phyloP scores from a whole-genome alignment of 2,329 filamentous ascomycete species.

The Colletotrichum eremochloae region DNA sequence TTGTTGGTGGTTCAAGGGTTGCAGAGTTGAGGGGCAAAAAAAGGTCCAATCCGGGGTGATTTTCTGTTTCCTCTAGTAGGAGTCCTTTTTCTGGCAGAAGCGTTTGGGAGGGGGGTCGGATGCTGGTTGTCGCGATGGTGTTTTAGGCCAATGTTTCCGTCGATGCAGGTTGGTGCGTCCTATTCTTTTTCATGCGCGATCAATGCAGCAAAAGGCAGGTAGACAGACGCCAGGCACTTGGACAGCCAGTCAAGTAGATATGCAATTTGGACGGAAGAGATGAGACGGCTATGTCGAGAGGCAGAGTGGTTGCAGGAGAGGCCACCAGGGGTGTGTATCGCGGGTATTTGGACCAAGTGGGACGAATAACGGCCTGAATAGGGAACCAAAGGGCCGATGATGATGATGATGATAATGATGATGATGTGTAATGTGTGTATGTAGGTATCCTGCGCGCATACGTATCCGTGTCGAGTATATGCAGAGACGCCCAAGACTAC shows the following conservation, averaged over 20 bases:
- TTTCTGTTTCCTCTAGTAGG: not conserved
- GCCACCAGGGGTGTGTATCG: not conserved
- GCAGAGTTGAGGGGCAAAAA: not conserved
- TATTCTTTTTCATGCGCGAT: constrained; percentile 17
- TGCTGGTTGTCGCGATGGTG: constrained; percentile 39
- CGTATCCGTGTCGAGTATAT: not conserved
- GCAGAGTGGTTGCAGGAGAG: not conserved
- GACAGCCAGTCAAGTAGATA: not conserved
- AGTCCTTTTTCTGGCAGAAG: constrained; percentile 19
- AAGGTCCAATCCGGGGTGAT: constrained; percentile 9
- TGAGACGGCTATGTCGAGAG: constrained; percentile 3
- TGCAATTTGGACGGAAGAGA: not conserved
- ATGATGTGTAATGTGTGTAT: not conserved
- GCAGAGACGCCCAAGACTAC: not conserved
- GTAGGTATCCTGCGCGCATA: not conserved
- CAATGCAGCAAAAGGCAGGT: constrained; percentile 16
- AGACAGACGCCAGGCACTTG: not conserved
- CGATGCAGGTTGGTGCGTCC: constrained; percentile 25
- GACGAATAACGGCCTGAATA: not conserved
- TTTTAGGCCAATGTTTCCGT: constrained; percentile 40
- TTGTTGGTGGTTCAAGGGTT: constrained; percentile 1
- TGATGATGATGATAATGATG: not conserved
- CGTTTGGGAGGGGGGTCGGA: constrained; percentile 21
- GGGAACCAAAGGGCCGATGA: not conserved
- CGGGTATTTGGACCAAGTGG: not conserved